Evolutionary conservation across 805 yeast species (phyloP).

Genomic region (Starmerella riodocensis): DNA sequence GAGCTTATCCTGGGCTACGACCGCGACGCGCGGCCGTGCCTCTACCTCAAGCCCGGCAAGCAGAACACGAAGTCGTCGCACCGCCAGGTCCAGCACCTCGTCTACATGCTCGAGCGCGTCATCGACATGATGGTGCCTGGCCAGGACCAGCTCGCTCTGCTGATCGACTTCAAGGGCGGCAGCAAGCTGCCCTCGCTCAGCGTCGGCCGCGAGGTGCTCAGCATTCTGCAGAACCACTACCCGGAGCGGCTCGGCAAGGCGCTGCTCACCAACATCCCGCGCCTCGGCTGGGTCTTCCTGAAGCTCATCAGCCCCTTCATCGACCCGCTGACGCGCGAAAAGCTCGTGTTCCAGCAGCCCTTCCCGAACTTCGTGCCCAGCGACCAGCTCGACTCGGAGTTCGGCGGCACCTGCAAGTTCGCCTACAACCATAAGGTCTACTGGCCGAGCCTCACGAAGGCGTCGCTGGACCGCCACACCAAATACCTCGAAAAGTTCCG

Average conservation of each 20-base stretch:
- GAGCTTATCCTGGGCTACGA: conserved; percentile 86
- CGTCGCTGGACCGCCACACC: conserved; percentile 46
- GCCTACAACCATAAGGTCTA: conserved; percentile 67
- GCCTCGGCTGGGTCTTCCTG: conserved; percentile 84
- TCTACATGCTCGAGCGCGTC: conserved; percentile 80
- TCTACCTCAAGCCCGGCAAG: conserved; percentile 84
- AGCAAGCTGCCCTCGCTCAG: conserved; percentile 76
- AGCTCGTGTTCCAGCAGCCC: conserved; percentile 82
- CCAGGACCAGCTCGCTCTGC: conserved; percentile 80
- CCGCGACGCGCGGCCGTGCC: conserved; percentile 78
- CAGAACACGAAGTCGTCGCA: conserved; percentile 86
- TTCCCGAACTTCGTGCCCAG: conserved; percentile 68
- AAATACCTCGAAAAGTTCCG: conserved; percentile 57
- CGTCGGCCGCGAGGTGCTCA: conserved; percentile 81
- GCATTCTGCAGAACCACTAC: conserved; percentile 89
- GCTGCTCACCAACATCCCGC: conserved; percentile 79
- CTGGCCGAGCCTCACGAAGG: conserved; percentile 57
- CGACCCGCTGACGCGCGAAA: conserved; percentile 89
- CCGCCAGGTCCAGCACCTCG: conserved; percentile 91
- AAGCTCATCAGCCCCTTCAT: conserved; percentile 89
- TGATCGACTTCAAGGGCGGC: conserved; percentile 82
- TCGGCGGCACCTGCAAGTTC: conserved; percentile 78
- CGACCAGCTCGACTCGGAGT: conserved; percentile 68
- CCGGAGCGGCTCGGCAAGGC: conserved; percentile 96
- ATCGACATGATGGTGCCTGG: conserved; percentile 94